Conservation (phyloP, 441 rosid genomes). For the Corymbia calophylla region DNA sequence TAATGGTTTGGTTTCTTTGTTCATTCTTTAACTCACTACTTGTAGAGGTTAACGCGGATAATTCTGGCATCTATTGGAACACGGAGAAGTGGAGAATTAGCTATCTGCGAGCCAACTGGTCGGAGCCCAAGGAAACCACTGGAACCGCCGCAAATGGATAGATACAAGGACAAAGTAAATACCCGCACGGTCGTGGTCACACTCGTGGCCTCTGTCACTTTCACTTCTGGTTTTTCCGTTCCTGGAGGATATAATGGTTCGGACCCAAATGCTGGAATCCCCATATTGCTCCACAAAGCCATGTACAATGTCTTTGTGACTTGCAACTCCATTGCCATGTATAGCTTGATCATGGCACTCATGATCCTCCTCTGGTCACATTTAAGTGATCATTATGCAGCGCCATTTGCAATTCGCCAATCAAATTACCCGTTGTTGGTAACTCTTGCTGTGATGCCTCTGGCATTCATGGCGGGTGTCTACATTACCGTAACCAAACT, state of each 20-base stretch:
- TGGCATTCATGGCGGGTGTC: not conserved
- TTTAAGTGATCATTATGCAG: fast-evolving
- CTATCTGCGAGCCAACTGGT: not conserved
- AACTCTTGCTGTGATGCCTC: not conserved
- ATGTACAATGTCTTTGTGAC: not conserved
- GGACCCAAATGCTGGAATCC: not conserved
- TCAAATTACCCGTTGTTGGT: fast-evolving
- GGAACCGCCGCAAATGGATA: fast-evolving
- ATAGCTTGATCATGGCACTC: not conserved
- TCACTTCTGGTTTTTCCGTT: not conserved
- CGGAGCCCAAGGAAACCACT: fast-evolving
- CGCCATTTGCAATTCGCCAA: fast-evolving
- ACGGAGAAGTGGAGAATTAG: fast-evolving
- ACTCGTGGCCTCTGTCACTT: not conserved
- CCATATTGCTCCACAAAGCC: not conserved
- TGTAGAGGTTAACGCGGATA: fast-evolving
- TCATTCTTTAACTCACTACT: not conserved
- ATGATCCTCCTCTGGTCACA: fast-evolving
- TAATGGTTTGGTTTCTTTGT: fast-evolving
- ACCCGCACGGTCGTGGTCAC: fast-evolving
- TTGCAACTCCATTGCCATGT: not conserved
- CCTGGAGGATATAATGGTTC: not conserved
- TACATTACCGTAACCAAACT: not conserved
- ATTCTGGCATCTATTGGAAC: fast-evolving
- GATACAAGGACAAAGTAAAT: fast-evolving